Conservation (phyloP, 225 moss, liverwort and hornwort genomes). For the Pseudisothecium myosuroides region DNA sequence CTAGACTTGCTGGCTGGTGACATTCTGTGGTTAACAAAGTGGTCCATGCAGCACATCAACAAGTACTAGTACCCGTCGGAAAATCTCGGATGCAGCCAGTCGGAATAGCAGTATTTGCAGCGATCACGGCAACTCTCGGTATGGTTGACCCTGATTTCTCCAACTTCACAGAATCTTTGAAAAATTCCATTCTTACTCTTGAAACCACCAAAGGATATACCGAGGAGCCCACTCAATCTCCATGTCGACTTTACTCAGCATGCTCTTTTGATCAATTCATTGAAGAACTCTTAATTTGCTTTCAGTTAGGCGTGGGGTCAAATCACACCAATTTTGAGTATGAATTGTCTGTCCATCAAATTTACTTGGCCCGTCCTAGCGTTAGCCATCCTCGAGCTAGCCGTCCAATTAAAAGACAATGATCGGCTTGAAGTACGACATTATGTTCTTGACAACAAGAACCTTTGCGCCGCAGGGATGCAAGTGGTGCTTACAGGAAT, state of each 20-base stretch:
- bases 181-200: not conserved
- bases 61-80: conserved; percentile 64
- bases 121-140: conserved; percentile 70
- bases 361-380: not conserved
- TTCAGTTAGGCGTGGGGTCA: not conserved
- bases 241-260: not conserved
- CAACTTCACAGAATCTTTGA: not conserved
- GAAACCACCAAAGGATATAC: not conserved
- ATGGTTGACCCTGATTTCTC: not conserved
- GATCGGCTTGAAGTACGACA: not conserved
- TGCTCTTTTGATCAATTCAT: not conserved
- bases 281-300: not conserved
- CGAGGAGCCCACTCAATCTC: not conserved
- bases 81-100: conserved; percentile 63
- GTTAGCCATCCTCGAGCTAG: not conserved
- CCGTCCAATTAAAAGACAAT: not conserved
- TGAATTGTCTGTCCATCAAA: not conserved
- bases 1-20: conserved; percentile 63
- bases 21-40: conserved; percentile 60
- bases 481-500: conserved; percentile 23
- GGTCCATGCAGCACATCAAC: conserved; percentile 46
- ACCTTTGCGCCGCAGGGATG: not conserved
- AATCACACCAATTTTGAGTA: not conserved
- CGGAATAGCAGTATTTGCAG: conserved; percentile 71
- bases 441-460: not conserved